Evolutionary conservation across 441 rosid species (phyloP).

Genomic region (Brassica balearica): DNA sequence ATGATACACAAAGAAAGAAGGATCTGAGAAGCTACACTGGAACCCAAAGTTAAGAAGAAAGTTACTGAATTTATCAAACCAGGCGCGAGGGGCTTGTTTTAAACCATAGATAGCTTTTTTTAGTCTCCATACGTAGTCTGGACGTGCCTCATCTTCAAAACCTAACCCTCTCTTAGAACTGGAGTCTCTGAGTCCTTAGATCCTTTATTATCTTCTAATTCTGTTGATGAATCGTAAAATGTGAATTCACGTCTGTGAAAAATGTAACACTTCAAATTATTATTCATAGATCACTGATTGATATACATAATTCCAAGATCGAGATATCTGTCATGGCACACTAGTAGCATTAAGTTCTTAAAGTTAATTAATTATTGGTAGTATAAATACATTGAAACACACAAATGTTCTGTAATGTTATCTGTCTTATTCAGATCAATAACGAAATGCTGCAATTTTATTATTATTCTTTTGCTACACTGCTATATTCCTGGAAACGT

Average conservation of each 20-base stretch:
- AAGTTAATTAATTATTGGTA: not conserved
- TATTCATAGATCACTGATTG: not conserved
- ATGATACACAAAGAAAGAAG: not conserved
- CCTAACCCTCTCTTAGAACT: too few species aligned
- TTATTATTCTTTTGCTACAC: not conserved
- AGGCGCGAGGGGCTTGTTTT: not conserved
- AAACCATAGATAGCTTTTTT: not conserved
- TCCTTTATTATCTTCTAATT: too few species aligned
- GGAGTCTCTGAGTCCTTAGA: too few species aligned
- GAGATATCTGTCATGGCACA: not conserved
- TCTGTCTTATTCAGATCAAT: not conserved
- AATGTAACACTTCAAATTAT: not conserved
- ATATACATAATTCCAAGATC: not conserved
- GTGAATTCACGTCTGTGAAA: not conserved
- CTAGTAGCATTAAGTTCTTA: not conserved
- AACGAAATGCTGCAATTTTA: not conserved
- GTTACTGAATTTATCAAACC: not conserved
- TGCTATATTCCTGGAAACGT: constrained; percentile 2
- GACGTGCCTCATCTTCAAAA: too few species aligned
- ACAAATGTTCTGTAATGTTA: constrained; percentile 2
- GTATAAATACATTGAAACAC: not conserved
- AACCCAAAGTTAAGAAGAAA: not conserved
- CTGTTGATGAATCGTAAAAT: not conserved
- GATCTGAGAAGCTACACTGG: not conserved
- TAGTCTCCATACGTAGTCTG: too few species aligned